Percentiles rank a stretch among this genome's conserved stretches.
These are phyloP conservation scores for Trichoderma harzianum DNA, from an alignment of 2,329 filamentous ascomycete genomes.

Conservation along the genomic window DNA sequence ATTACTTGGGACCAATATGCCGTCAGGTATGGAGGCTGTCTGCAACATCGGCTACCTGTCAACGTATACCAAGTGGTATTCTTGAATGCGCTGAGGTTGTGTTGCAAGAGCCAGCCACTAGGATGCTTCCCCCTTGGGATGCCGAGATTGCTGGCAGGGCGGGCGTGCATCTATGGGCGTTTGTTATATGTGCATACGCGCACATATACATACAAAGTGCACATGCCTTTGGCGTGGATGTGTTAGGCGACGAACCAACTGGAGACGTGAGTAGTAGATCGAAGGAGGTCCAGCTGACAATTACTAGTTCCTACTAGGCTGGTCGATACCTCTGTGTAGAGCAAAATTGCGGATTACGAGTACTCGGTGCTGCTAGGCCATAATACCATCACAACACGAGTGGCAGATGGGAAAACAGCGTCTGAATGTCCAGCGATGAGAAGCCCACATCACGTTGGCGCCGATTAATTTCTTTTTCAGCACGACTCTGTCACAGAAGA, in stretches of 20 bases:
- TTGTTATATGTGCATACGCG: constrained; percentile 6
- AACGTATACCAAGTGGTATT: not conserved
- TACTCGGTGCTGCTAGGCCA: not conserved
- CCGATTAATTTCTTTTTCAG: not conserved
- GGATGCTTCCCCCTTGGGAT: not conserved
- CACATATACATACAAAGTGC: not conserved
- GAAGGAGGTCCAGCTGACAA: constrained; percentile 2
- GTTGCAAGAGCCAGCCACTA: constrained; percentile 2
- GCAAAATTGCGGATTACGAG: not conserved
- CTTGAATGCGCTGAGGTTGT: not conserved
- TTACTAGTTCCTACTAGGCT: not conserved
- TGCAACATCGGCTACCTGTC: not conserved
- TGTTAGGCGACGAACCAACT: constrained; percentile 14
- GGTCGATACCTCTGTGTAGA: not conserved
- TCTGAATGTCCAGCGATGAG: not conserved
- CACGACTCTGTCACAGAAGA: not conserved
- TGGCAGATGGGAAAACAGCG: not conserved
- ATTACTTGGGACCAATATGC: not conserved
- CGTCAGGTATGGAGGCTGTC: not conserved
- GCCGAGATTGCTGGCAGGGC: constrained; percentile 8
- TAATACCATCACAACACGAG: not conserved
- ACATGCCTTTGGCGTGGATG: not conserved
- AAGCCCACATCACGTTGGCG: not conserved
- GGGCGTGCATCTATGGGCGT: not conserved
- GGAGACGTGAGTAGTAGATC: not conserved